A percentile compares a stretch with the other conserved stretches of the same genome.
Conservation (phyloP, 129 eudicot genomes). For the Logfia minima region DNA sequence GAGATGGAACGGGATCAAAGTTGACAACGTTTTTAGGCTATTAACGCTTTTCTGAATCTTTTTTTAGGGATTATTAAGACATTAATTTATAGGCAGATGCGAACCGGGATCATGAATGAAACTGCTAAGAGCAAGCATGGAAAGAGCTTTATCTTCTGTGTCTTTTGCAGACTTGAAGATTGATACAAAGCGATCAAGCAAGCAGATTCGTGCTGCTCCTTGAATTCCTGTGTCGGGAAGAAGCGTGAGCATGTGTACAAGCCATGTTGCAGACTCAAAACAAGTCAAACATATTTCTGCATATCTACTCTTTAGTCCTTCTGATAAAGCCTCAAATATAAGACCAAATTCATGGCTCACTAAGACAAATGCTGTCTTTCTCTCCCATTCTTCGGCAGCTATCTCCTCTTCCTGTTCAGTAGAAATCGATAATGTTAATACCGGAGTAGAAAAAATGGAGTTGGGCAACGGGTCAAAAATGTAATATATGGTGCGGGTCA, state of each 20-base stretch:
- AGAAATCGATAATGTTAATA: neutral
- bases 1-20: too few species aligned
- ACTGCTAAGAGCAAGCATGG: constrained; percentile 73
- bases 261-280: constrained; percentile 78
- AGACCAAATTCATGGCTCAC: constrained; percentile 86
- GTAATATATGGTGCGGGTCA: neutral
- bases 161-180: constrained; percentile 68
- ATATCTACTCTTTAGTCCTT: constrained; percentile 63
- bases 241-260: constrained; percentile 63
- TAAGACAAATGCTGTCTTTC: constrained; percentile 61
- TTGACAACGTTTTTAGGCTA: too few species aligned
- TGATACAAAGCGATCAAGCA: constrained; percentile 62
- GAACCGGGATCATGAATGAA: constrained; percentile 71
- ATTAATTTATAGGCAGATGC: constrained; percentile 12
- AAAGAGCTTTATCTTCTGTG: constrained; percentile 62
- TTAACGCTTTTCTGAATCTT: neutral
- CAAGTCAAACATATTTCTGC: constrained; percentile 61
- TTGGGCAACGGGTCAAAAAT: neutral
- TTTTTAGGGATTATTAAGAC: neutral
- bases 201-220: constrained; percentile 77
- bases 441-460: neutral
- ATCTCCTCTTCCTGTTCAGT: constrained; percentile 61
- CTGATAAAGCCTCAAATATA: constrained; percentile 70
- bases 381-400: constrained; percentile 77
- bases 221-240: constrained; percentile 74